Conservation (phyloP, 192 early-diverging fungal genomes). For the Coemansia sp. region DNA sequence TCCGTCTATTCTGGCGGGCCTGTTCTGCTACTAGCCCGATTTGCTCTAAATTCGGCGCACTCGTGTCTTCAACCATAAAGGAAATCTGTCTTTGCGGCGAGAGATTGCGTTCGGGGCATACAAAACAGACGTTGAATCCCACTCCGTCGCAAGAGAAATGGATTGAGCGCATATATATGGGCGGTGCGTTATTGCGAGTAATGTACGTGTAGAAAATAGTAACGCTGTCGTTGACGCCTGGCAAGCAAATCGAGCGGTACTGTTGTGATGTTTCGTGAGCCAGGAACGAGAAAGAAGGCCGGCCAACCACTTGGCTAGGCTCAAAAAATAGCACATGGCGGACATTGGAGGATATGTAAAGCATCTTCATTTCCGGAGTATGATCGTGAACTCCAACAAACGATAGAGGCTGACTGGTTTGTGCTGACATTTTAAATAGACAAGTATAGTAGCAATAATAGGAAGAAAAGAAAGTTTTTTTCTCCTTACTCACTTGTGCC, state of each 20-base stretch:
- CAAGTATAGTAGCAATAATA: too few species aligned
- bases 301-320: conserved; percentile 10
- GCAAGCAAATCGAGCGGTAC: neutral
- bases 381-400: conserved; percentile 37
- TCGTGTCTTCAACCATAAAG: neutral
- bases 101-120: neutral
- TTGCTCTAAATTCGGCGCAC: neutral
- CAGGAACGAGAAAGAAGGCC: conserved; percentile 8
- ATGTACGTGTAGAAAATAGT: neutral
- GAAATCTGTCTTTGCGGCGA: neutral
- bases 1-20: too few species aligned
- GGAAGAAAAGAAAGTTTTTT: too few species aligned
- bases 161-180: conserved; percentile 11
- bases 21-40: too few species aligned
- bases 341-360: conserved; percentile 29
- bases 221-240: neutral
- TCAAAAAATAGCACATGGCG: conserved; percentile 5
- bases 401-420: neutral
- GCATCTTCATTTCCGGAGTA: conserved; percentile 29
- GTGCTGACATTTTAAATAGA: too few species aligned
- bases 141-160: conserved; percentile 26
- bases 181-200: neutral
- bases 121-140: conserved; percentile 15
- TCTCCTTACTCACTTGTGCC: too few species aligned
- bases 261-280: conserved; percentile 1